phyloP scores from a whole-genome alignment of 2,329 filamentous ascomycete species.

The Alternaria consortialis region DNA sequence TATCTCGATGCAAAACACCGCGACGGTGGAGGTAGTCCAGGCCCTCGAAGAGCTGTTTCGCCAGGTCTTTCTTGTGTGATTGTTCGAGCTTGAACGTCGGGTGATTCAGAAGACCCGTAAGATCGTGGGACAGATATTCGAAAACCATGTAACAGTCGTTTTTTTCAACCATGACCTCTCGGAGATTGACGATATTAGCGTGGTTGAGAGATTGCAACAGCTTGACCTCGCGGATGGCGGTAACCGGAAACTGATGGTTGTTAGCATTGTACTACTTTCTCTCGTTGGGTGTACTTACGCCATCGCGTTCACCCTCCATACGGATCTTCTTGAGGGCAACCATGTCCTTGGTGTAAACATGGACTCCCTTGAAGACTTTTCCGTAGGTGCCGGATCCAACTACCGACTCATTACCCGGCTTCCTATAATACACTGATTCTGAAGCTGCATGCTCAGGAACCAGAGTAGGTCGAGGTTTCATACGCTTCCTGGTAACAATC shows the following conservation, averaged over 20 bases:
- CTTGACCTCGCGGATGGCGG: conserved; percentile 90
- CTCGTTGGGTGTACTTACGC: conserved; percentile 54
- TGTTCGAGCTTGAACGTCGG: conserved; percentile 86
- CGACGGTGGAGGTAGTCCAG: conserved; percentile 91
- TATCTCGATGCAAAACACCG: conserved; percentile 95
- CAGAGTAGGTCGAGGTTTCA: conserved; percentile 76
- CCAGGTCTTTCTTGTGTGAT: conserved; percentile 90
- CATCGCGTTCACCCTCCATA: conserved; percentile 92
- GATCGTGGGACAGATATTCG: conserved; percentile 94
- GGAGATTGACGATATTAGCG: conserved; percentile 80
- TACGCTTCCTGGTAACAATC: conserved; percentile 71
- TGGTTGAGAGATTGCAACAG: conserved; percentile 87
- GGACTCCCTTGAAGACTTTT: conserved; percentile 92
- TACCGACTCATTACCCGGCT: conserved; percentile 96
- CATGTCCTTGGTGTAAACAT: conserved; percentile 85
- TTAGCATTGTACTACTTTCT: conserved; percentile 31
- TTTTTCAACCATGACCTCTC: conserved; percentile 96
- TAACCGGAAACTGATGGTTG: conserved; percentile 74
- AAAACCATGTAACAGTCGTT: conserved; percentile 99
- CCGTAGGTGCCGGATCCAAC: conserved; percentile 95
- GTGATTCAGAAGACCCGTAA: conserved; percentile 94
- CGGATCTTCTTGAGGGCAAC: conserved; percentile 91
- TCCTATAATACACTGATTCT: conserved; percentile 91
- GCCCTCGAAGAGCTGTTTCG: conserved; percentile 91
- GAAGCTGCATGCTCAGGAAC: conserved; percentile 77